Percentiles rank a stretch among this genome's conserved stretches.
Conservation (phyloP, 345 rosid genomes). For the Populus tremula region DNA sequence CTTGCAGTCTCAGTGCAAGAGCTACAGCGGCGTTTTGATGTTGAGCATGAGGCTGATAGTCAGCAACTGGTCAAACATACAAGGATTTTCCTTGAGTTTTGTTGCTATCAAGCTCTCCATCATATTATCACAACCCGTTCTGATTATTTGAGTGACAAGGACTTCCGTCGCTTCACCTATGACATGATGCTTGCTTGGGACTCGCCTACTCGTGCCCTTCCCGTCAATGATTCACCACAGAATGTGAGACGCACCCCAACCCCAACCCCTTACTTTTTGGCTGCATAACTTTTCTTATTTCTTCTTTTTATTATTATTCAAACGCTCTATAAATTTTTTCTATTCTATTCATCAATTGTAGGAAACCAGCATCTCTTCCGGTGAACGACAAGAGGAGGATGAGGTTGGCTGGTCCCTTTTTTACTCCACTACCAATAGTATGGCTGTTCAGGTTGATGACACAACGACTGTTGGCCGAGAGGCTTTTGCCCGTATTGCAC, state of each 20-base stretch:
- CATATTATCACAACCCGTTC: conserved; percentile 34
- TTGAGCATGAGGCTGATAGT: conserved; percentile 71
- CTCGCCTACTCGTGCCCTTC: conserved; percentile 50
- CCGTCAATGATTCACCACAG: neutral
- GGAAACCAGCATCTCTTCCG: conserved; percentile 49
- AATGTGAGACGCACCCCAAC: neutral
- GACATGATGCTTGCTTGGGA: conserved; percentile 99
- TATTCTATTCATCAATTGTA: conserved; percentile 20
- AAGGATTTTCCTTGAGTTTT: conserved; percentile 74
- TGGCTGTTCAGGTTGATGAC: conserved; percentile 92
- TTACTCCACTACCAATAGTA: conserved; percentile 67
- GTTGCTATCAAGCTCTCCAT: conserved; percentile 69
- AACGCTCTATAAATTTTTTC: no score
- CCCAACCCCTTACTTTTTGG: neutral
- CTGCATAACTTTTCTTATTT: neutral
- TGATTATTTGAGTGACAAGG: conserved; percentile 66
- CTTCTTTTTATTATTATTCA: neutral
- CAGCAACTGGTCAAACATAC: conserved; percentile 65
- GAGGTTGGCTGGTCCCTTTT: conserved; percentile 79
- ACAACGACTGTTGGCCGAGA: conserved; percentile 72
- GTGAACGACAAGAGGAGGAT: conserved; percentile 51
- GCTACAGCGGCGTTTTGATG: conserved; percentile 65
- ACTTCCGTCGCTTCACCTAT: conserved; percentile 69
- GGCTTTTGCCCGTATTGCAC: conserved; percentile 90
- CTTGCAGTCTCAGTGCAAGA: conserved; percentile 63